Evolutionary conservation across 192 early-diverging fungal genomes (phyloP), one percentile per base, ranked within the genome.

Genomic region (Glomus cerebriforme): DNA sequence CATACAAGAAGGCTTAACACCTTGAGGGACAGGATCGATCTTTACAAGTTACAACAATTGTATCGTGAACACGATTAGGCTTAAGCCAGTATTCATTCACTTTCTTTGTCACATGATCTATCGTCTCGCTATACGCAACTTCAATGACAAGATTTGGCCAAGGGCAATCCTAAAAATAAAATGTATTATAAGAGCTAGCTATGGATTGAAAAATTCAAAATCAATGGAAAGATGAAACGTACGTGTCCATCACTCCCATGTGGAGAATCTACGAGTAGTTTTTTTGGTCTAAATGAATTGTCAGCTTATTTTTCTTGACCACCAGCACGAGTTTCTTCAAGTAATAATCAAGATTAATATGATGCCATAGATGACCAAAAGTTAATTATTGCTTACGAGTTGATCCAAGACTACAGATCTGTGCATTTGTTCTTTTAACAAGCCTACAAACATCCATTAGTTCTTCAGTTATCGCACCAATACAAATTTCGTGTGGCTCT

Each of bases 21-120:
- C 49, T 49, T 59, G 47, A 74, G 72, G 1, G 58, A 59, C 29
- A 5, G 58, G 58, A 74, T 74, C 72, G 31, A 74, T 74, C 58
- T 74, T 74, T 59, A 74, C 72, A 59, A 74, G 29, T 74, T n/a
- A n/a, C n/a, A n/a, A n/a, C n/a, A n/a, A 74, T n/a, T n/a, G n/a
- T n/a, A 34, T 74, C 49, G 58, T 74, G 72, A 29, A 24, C 49
- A 24, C 49, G 72, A 74, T 49, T 74, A 59, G 27, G 32, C 31
- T 59, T 39, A 39, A 74, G 58, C 72, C 72, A 74, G 58, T 74
- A 74, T 58, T 74, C 27, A 58, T 74, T 59, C 19, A 74, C 58
- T 19, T 74, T 74, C 10, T 60, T 15, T 6, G 58, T 27, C 2
- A 74, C 49, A 3, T 74, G 72, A 60, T 74, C 26, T 74, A 74